Evolutionary conservation across 352 stramenopile species (phyloP), one percentile per base, ranked within the genome.

Genomic region (Phytophthora parvispora): DNA sequence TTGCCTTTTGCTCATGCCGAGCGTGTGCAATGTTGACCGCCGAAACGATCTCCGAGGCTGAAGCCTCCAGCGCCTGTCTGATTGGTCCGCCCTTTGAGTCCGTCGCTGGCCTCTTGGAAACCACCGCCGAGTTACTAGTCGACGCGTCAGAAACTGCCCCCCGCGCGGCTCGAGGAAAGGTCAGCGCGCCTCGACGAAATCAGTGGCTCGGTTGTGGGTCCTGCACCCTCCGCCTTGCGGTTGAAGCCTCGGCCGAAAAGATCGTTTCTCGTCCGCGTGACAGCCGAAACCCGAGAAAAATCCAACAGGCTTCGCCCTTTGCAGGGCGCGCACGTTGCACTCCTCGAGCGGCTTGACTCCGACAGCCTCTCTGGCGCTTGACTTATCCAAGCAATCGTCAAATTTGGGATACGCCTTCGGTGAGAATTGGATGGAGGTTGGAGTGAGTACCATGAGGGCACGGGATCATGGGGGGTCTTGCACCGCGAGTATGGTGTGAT

Each of bases 121-220:
- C 57, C 28, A 57, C 51, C 31, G 27, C 27, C 45, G 45, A 52
- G 45, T 52, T 32, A 60, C 43, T 28, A 50, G 54, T 71, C 55
- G 61, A 50, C 56, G 47, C 53, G 62, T 29, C 61, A 63, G 61
- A 75, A 75, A 75, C 67, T 58, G 60, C 43, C 24, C 12, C 13
- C 48, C 6, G n/a, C n/a, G n/a, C n/a, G n/a, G n/a, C n/a, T n/a
- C n/a, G 31, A 65, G 50, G 52, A 74, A 74, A 74, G 47, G 59
- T 64, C 60, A 52, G 22, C 25, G 15, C 47, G 58, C 38, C 15
- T 36, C 24, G 59, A 69, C 47, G 53, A 65, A 53, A 74, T 65
- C 53, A 74, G 52, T 38, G 13, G 40, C 52, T 56, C 28, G 49
- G 51, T 48, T 45, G 61, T 28, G 57, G 32, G 16, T 16, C 32